Evolutionary conservation across 805 yeast genomes (phyloP), one percentile per base, ranked within the genome.

Genomic region (Pichia nanzhaoensis): DNA sequence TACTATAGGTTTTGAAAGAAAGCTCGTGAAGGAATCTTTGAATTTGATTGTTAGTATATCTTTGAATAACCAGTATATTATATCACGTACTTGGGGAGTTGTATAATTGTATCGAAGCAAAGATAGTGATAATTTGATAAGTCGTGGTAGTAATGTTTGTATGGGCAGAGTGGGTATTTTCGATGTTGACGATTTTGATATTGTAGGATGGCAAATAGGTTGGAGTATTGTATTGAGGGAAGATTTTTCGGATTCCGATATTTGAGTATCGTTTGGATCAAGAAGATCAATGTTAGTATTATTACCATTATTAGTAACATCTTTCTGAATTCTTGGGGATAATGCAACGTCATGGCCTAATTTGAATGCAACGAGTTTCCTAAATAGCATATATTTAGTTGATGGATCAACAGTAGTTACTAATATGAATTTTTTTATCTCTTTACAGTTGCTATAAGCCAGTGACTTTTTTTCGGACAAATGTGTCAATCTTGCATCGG

Each of bases 341-440:
- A 46, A 16, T 17, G 37, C 16, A 13, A n/a, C n/a, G 12, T 41
- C 28, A 17, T 32, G 6, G 2, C 45, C 47, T 2, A 45, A 21
- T 31, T 42, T 45, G 37, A 45, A 41, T 20, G 47, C 45, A 3
- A 56, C 24, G 21, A 53, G 42, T 22, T 48, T 51, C n/a, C 49
- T 17, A 34, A 61, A 56, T 3, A 64, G 19, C 1, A 49, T 39
- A 37, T 47, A 56, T 22, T 57, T 50, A 1, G 47, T 41, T 2
- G 40, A 33, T 1, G 57, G 50, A 28, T 58, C 58, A 30, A 61
- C 45, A n/a, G 41, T 35, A 1, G 66, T 53, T 18, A 60, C 69
- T 67, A 56, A 63, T 44, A 47, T 57, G 49, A 50, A 61, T 60
- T 52, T 67, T 50, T 55, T 65, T 49, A 50, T 60, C 52, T 55